A percentile compares a stretch with the other conserved stretches of the same genome.
These are phyloP conservation scores for Silene noctiflora DNA, from an alignment of 179 eudicot genomes.

Conservation along the genomic window DNA sequence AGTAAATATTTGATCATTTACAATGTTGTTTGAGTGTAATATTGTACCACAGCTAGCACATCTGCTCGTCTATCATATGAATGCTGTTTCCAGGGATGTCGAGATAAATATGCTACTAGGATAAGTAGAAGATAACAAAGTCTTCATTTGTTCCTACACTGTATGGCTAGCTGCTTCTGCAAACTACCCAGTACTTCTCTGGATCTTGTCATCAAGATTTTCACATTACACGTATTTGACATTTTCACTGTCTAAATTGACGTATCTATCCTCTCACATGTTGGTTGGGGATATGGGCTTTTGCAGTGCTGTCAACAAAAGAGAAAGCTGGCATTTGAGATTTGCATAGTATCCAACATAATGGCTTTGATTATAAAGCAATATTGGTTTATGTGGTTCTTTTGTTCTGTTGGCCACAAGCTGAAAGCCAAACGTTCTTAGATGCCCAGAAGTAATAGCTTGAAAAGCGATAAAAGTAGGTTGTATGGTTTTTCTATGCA, in stretches of 20 bases:
- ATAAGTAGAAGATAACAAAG: neutral
- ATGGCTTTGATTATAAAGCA: neutral
- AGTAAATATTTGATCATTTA: neutral
- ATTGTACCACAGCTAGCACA: neutral
- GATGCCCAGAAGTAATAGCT: neutral
- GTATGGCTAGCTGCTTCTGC: neutral
- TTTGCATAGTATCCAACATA: neutral
- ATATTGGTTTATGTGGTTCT: neutral
- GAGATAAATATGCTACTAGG: neutral
- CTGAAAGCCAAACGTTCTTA: neutral
- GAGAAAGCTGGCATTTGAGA: neutral
- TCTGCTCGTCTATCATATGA: neutral
- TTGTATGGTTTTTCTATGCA: neutral
- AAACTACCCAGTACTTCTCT: neutral
- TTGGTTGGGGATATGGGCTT: neutral
- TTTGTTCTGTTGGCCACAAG: neutral
- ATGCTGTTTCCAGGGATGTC: neutral
- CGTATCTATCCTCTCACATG: neutral
- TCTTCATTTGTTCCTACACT: neutral
- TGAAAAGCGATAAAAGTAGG: neutral
- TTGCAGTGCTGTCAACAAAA: neutral
- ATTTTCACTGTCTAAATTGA: neutral
- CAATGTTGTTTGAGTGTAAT: no score
- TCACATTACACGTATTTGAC: neutral
- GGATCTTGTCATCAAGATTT: neutral